Base-by-base conservation (phyloP, 2,329 filamentous ascomycete species). In the Alternaria brassicicola region DNA sequence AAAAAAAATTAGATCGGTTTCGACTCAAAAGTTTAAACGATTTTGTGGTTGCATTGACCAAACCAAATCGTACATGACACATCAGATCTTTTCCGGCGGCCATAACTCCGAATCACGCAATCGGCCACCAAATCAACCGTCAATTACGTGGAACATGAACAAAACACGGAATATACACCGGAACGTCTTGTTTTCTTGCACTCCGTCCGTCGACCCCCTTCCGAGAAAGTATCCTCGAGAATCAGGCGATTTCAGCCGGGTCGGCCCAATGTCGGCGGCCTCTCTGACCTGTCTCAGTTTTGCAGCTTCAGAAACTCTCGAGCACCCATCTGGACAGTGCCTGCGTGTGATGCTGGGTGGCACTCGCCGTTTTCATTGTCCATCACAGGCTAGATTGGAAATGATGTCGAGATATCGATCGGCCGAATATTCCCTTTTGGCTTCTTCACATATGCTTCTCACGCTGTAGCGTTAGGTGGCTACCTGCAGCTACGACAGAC, bases 71-170 rank as follows among this genome's bases (percentile, higher is more conserved):
- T 26, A 19, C 35, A 42, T 39, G 33, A 55, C 38, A 26, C 30
- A 31, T 12, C 6, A 26, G 30, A 49, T 52, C 57, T 53, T 54
- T 39, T 53, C 60, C 60, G 42, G 62, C 65, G 69, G 68, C 31
- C 48, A 48, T 30, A 66, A 63, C 63, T 71, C 67, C 69, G 65
- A 49, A 47, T 17, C 36, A 61, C 47, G 43, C 57, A 62, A 43
- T 17, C 49, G 30, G 10, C 15, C 33, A 33, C 19, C 25, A 46
- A 33, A 42, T n/a, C 12, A 19, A 35, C 49, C 42, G 45, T 51
- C 45, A 51, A 28, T 25, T 46, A 56, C 28, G 52, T 47, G 51
- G 17, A 39, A 46, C 31, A 21, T 41, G 36, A 45, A 49, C 26
- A 31, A 38, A 39, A 42, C 35, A 35, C 42, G 48, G 41, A 33